Evolutionary conservation across 1,284 basidiomycete genomes (phyloP), one percentile per base, ranked within the genome.

Genomic region (Boletus smithii): DNA sequence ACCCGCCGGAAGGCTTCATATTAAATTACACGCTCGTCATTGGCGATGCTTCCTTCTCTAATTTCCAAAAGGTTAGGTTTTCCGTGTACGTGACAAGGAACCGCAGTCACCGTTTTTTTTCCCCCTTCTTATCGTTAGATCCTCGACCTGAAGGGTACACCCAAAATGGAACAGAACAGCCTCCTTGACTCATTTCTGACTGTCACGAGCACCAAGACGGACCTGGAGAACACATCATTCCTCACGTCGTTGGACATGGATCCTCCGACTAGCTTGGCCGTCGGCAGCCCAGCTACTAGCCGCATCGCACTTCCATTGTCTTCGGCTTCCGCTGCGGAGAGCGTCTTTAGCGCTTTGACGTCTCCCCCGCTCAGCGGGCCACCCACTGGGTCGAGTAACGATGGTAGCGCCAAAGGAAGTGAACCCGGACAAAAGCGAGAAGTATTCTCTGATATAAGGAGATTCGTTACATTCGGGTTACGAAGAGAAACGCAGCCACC

Each of bases 191-290:
- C 85, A 14, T 98, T 98, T 73, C 74, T 97, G 32, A 86, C 88
- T 3, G 85, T 91, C 47, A 95, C 93, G 16, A 93, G 91, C 53
- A 91, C 89, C 4, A 89, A 91, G 61, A 78, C 80, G 26, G 91
- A 97, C 40, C 76, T 98, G 14, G 79, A 88, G 51, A 85, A 81
- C 63, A 86, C 88, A 0, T 97, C 93, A 0, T 97, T 98, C 76
- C 79, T 95, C 38, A 88, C 91, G 0, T 80, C 84, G 0, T 77
- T 97, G 30, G 95, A 98, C 65, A 98, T 98, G 95, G 93, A 97
- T 61, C 89, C 90, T 1, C 65, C 75, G 1, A 61, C 63, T 27
- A 73, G 68, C 29, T 60, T 73, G 30, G 77, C 72, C 31, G 65
- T 83, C 13, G 71, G 77, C 4, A 85, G 81, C 54, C 83, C 85